These are phyloP conservation scores for Vaucheria bursata DNA, from an alignment of 352 stramenopile species.

Conservation along the genomic window DNA sequence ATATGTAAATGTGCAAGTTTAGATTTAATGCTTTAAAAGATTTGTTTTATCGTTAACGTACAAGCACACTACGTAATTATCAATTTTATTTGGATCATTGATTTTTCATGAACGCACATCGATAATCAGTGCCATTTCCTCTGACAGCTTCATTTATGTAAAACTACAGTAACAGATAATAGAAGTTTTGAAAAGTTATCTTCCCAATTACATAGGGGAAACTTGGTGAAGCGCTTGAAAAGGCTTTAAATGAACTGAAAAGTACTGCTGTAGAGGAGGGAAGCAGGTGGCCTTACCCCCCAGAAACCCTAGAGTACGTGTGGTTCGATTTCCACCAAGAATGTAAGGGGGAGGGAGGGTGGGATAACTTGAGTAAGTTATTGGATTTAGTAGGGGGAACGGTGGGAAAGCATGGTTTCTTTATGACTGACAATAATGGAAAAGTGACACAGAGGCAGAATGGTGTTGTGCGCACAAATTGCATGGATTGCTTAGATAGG, in stretches of 20 bases:
- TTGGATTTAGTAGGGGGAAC: constrained; percentile 71
- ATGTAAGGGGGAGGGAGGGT: constrained; percentile 47
- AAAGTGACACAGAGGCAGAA: constrained; percentile 65
- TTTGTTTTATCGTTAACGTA: too few species aligned
- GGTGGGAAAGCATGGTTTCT: constrained; percentile 57
- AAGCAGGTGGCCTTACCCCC: not conserved
- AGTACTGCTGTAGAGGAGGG: not conserved
- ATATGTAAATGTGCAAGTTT: constrained; percentile 52
- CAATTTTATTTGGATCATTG: too few species aligned
- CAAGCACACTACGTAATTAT: too few species aligned
- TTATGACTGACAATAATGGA: constrained; percentile 12
- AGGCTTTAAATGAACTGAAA: constrained; percentile 14
- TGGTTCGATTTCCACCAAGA: constrained; percentile 97
- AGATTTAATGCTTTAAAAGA: too few species aligned
- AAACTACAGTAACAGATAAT: too few species aligned
- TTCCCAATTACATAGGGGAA: constrained; percentile 36
- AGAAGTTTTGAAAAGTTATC: too few species aligned
- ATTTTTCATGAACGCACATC: too few species aligned
- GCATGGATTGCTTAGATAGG: constrained; percentile 95
- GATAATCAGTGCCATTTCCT: too few species aligned
- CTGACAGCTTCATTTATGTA: too few species aligned
- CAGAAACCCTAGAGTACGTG: constrained; percentile 49
- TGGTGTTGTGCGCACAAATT: constrained; percentile 89
- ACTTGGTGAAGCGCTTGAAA: constrained; percentile 76
- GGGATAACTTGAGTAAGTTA: constrained; percentile 75